phyloP scores from a whole-genome alignment of 2,329 filamentous ascomycete species.

The Cadophora sp. region DNA sequence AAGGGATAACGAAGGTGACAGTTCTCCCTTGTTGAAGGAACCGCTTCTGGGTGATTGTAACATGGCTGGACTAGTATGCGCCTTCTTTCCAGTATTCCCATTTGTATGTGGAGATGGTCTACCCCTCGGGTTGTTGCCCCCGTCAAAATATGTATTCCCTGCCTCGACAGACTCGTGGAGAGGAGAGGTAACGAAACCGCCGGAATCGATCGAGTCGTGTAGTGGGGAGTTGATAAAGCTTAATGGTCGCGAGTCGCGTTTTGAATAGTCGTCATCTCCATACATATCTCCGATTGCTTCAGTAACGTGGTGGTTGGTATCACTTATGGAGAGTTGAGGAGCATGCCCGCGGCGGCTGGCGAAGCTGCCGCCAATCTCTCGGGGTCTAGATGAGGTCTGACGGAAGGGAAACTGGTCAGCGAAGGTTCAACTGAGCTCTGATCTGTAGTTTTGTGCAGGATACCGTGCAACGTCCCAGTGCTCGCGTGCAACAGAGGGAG shows the following conservation, averaged over 20 bases:
- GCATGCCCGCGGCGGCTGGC: conserved; percentile 44
- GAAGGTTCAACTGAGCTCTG: conserved; percentile 22
- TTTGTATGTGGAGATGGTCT: conserved; percentile 39
- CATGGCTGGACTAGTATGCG: conserved; percentile 42
- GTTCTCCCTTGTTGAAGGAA: conserved; percentile 44
- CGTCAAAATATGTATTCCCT: conserved; percentile 39
- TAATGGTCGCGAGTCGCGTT: conserved; percentile 61
- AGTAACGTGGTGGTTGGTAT: conserved; percentile 77
- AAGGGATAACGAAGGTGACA: conserved; percentile 48
- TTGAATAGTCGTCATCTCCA: conserved; percentile 61
- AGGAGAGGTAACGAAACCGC: conserved; percentile 58
- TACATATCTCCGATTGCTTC: conserved; percentile 80
- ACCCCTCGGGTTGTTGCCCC: conserved; percentile 28
- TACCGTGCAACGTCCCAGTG: conserved; percentile 30
- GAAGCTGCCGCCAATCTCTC: conserved; percentile 46
- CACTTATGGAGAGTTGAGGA: conserved; percentile 57
- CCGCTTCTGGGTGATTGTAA: conserved; percentile 41
- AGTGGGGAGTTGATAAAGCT: conserved; percentile 59
- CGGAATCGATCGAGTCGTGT: conserved; percentile 48
- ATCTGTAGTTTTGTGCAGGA: conserved; percentile 21
- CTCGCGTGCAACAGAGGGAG: conserved; percentile 33
- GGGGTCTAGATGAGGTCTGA: conserved; percentile 46
- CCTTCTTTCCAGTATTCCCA: conserved; percentile 38
- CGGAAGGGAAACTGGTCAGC: conserved; percentile 35
- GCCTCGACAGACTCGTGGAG: conserved; percentile 49